Conservation (phyloP, 768 basidiomycete genomes). For the Artomyces pyxidatus region DNA sequence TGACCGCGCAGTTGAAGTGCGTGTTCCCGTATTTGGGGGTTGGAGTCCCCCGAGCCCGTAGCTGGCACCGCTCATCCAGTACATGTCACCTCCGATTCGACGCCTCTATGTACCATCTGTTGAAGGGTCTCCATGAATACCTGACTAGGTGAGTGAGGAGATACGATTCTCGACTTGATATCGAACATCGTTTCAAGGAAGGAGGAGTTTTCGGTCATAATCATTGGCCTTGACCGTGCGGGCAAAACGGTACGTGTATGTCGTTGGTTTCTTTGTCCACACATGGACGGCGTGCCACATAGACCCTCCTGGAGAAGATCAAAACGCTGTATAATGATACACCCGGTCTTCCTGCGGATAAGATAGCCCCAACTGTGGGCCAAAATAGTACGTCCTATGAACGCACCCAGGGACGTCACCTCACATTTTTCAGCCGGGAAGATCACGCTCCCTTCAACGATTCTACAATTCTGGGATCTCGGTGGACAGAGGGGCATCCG, state of each 20-base stretch:
- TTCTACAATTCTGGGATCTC: slow-evolving; percentile 95
- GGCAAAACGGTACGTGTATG: slow-evolving; percentile 68
- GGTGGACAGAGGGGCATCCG: slow-evolving; percentile 93
- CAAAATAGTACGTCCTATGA: slow-evolving; percentile 74
- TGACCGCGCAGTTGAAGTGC: neutral
- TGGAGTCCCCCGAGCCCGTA: too few relatives aligned
- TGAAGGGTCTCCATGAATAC: slow-evolving; percentile 87
- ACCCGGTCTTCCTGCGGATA: slow-evolving; percentile 83
- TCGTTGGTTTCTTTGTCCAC: neutral
- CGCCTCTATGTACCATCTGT: slow-evolving; percentile 78
- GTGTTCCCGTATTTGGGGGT: neutral
- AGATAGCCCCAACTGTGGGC: slow-evolving; percentile 94
- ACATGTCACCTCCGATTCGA: slow-evolving; percentile 3
- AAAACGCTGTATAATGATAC: slow-evolving; percentile 86
- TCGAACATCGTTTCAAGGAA: slow-evolving; percentile 37
- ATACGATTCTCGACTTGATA: neutral
- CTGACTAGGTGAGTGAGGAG: slow-evolving; percentile 55
- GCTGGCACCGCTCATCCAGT: too few relatives aligned
- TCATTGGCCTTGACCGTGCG: slow-evolving; percentile 87
- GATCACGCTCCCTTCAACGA: slow-evolving; percentile 86
- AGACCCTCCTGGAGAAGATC: slow-evolving; percentile 89
- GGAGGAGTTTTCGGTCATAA: slow-evolving; percentile 90
- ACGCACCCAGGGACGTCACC: neutral
- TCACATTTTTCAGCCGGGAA: slow-evolving; percentile 60
- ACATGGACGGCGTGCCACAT: neutral